Conservation (phyloP, 2,329 filamentous ascomycete species). For the Fusarium equiseti region DNA sequence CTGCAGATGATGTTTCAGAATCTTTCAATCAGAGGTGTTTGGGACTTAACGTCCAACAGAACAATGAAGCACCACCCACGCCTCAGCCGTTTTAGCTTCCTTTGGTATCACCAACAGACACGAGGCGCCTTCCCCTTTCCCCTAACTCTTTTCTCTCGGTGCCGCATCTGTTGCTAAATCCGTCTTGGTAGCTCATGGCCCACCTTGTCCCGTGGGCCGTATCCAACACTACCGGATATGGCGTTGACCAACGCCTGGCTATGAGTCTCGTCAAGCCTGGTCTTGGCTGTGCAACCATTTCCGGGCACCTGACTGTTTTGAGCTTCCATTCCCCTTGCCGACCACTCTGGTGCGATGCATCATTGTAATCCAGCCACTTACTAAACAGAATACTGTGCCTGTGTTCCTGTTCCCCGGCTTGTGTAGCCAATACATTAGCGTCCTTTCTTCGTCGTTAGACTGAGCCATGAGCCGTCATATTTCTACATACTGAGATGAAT, state of each 20-base stretch:
- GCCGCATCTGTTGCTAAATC: slow-evolving; percentile 20
- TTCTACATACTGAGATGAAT: slow-evolving; percentile 5
- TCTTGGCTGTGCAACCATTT: slow-evolving; percentile 50
- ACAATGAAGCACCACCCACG: neutral
- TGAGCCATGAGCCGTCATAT: slow-evolving; percentile 27
- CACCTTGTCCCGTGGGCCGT: slow-evolving; percentile 42
- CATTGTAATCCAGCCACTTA: slow-evolving; percentile 47
- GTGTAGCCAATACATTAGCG: neutral
- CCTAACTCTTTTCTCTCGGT: slow-evolving; percentile 15
- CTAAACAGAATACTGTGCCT: slow-evolving; percentile 45
- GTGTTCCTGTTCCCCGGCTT: slow-evolving; percentile 24
- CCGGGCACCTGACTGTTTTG: slow-evolving; percentile 42
- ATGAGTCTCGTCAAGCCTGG: slow-evolving; percentile 46
- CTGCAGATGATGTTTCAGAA: neutral
- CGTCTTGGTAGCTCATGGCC: slow-evolving; percentile 39
- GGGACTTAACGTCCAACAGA: neutral
- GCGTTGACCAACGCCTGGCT: slow-evolving; percentile 44
- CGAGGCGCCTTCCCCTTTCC: slow-evolving; percentile 1
- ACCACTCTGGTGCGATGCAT: slow-evolving; percentile 32
- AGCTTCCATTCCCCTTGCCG: slow-evolving; percentile 45
- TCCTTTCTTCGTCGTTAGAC: slow-evolving; percentile 10
- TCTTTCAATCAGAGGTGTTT: neutral
- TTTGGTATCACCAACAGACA: neutral
- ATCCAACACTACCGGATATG: slow-evolving; percentile 33
- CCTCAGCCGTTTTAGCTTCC: neutral